A percentile compares a stretch with the other conserved stretches of the same genome.
These are phyloP conservation scores for Rhexocercosporidium sp. DNA, from an alignment of 2,329 filamentous ascomycete species.

Conservation along the genomic window DNA sequence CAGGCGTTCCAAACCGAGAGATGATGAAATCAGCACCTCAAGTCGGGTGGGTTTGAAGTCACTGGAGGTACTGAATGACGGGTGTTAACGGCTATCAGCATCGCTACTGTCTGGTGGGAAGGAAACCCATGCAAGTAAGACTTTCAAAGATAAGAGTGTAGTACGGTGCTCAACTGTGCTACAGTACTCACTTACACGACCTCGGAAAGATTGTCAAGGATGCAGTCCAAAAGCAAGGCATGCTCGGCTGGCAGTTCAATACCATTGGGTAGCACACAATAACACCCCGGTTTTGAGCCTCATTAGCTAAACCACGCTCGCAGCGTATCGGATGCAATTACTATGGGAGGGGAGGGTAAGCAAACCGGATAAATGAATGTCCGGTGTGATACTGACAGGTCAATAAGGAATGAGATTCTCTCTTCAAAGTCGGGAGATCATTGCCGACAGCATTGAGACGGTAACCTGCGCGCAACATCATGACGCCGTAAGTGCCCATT, in stretches of 20 bases:
- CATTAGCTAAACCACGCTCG: background rate
- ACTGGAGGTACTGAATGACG: background rate
- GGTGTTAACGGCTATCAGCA: slow-evolving; percentile 9
- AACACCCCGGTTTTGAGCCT: slow-evolving; percentile 5
- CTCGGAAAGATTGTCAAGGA: slow-evolving; percentile 88
- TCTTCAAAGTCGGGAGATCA: slow-evolving; percentile 87
- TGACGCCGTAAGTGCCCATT: background rate
- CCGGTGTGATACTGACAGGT: background rate
- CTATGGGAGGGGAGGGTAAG: slow-evolving; percentile 89
- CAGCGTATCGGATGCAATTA: slow-evolving; percentile 74
- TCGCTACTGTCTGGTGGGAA: slow-evolving; percentile 65
- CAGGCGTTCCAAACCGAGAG: slow-evolving; percentile 81
- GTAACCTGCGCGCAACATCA: slow-evolving; percentile 79
- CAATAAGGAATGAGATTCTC: slow-evolving; percentile 88
- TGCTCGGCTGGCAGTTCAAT: slow-evolving; percentile 70
- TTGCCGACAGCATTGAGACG: slow-evolving; percentile 92
- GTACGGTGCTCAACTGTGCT: slow-evolving; percentile 21
- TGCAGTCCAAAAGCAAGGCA: slow-evolving; percentile 77
- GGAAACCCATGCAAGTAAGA: slow-evolving; percentile 92
- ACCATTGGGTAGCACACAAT: slow-evolving; percentile 30
- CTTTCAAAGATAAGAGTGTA: slow-evolving; percentile 17
- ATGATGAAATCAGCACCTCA: slow-evolving; percentile 91
- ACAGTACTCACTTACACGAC: slow-evolving; percentile 72
- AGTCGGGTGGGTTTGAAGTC: slow-evolving; percentile 63
- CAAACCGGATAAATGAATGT: background rate